Conservation (phyloP, 2,329 filamentous ascomycete species). For the Aureobasidium sp. region DNA sequence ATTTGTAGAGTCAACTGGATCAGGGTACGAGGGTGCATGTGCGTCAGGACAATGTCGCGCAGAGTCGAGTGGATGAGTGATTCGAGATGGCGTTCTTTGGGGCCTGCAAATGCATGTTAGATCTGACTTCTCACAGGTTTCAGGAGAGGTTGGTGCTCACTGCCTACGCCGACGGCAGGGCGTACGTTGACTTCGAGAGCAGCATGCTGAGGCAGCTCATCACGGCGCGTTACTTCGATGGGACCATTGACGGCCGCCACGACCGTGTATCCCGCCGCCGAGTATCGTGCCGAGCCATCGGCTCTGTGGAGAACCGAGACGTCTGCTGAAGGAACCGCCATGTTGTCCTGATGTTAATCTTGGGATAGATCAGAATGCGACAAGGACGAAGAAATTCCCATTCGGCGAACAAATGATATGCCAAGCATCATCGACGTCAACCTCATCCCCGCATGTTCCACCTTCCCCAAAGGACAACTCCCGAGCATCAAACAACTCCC, state of each 20-base stretch:
- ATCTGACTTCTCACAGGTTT: background rate
- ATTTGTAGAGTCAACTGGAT: conserved; percentile 79
- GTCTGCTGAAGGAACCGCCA: conserved; percentile 11
- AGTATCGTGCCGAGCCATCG: conserved; percentile 73
- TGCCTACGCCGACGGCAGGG: conserved; percentile 74
- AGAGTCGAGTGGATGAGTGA: conserved; percentile 62
- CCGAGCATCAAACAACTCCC: background rate
- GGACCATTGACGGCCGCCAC: conserved; percentile 86
- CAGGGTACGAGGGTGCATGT: conserved; percentile 65
- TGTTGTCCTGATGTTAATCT: background rate
- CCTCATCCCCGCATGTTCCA: background rate
- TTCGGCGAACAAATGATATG: background rate
- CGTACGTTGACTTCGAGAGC: conserved; percentile 83
- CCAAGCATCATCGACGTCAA: background rate
- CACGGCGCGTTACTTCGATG: conserved; percentile 77
- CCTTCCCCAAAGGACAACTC: background rate
- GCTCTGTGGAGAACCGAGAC: conserved; percentile 50
- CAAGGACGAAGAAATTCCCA: conserved; percentile 1
- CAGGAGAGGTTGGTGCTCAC: conserved; percentile 35
- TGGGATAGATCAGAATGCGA: background rate
- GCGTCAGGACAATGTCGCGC: conserved; percentile 63
- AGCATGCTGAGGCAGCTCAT: conserved; percentile 87
- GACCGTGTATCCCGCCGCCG: conserved; percentile 67
- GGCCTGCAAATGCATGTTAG: conserved; percentile 23
- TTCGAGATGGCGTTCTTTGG: conserved; percentile 64